Evolutionary conservation across 768 basidiomycete genomes (phyloP).

Genomic region (Hygrocybe punicea): DNA sequence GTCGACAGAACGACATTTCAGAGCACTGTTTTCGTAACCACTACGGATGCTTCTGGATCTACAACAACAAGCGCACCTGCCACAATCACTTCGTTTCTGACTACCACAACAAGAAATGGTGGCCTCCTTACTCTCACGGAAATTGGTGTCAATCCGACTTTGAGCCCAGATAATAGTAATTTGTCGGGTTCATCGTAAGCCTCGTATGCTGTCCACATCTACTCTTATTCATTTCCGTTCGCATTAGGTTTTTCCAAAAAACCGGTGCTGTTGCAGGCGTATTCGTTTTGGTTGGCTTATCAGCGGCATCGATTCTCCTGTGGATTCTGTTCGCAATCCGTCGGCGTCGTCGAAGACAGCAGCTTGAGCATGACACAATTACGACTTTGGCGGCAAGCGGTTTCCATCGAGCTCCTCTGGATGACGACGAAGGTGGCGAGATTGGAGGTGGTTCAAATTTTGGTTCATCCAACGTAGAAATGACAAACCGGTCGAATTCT

Average conservation of each 20-base stretch:
- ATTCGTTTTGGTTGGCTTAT: constrained; percentile 85
- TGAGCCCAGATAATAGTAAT: constrained; percentile 47
- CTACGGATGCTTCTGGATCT: constrained; percentile 56
- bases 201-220: background rate
- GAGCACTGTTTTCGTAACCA: constrained; percentile 53
- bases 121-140: constrained; percentile 56
- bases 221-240: background rate
- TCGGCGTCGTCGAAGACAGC: constrained; percentile 56
- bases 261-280: constrained; percentile 90
- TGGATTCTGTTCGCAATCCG: constrained; percentile 71
- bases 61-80: constrained; percentile 51
- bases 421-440: constrained; percentile 50
- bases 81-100: constrained; percentile 53
- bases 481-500: constrained; percentile 43
- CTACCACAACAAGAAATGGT: constrained; percentile 55
- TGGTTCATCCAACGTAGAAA: constrained; percentile 27
- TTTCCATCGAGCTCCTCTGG: constrained; percentile 61
- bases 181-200: constrained; percentile 51
- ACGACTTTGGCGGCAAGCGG: constrained; percentile 71
- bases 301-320: constrained; percentile 61
- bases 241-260: constrained; percentile 76
- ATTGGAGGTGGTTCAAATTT: constrained; percentile 20
- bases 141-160: constrained; percentile 67
- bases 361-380: constrained; percentile 68
- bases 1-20: constrained; percentile 49